Conservation (phyloP, 805 yeast genomes). For the Candida germanica region DNA sequence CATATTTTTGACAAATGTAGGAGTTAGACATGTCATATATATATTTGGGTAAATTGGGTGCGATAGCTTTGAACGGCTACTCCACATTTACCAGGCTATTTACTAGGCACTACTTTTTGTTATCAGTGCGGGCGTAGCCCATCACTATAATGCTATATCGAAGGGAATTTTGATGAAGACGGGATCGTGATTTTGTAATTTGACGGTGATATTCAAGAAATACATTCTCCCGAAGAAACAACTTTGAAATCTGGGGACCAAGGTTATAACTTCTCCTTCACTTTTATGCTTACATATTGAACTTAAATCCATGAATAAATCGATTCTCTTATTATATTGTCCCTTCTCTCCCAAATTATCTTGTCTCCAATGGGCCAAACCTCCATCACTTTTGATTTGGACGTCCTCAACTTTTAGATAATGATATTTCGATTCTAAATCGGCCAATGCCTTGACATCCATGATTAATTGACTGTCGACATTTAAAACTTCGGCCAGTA, state of each 20-base stretch:
- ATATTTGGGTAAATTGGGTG: background rate
- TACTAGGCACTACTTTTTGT: too few species aligned
- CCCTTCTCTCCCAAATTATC: background rate
- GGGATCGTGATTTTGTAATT: slow-evolving; percentile 22
- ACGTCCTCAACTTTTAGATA: slow-evolving; percentile 20
- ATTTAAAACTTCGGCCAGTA: slow-evolving; percentile 25
- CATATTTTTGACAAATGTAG: slow-evolving; percentile 46
- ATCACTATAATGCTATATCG: slow-evolving; percentile 12
- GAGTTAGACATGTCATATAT: too few species aligned
- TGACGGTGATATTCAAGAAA: slow-evolving; percentile 26
- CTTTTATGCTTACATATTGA: slow-evolving; percentile 22
- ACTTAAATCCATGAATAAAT: slow-evolving; percentile 9
- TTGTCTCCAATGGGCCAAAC: slow-evolving; percentile 3
- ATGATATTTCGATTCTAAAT: slow-evolving; percentile 31
- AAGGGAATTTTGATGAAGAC: slow-evolving; percentile 26
- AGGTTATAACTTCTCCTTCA: slow-evolving; percentile 15
- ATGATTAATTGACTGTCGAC: slow-evolving; percentile 27
- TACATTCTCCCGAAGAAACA: slow-evolving; percentile 36
- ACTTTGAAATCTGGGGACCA: slow-evolving; percentile 39
- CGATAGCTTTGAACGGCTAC: too few species aligned
- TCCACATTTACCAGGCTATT: too few species aligned
- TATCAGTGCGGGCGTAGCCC: too few species aligned
- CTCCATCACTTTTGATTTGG: slow-evolving; percentile 2
- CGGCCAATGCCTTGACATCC: slow-evolving; percentile 34
- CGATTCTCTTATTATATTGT: slow-evolving; percentile 6